Conservation (phyloP, 2,329 filamentous ascomycete genomes). For the Scedosporium boydii region DNA sequence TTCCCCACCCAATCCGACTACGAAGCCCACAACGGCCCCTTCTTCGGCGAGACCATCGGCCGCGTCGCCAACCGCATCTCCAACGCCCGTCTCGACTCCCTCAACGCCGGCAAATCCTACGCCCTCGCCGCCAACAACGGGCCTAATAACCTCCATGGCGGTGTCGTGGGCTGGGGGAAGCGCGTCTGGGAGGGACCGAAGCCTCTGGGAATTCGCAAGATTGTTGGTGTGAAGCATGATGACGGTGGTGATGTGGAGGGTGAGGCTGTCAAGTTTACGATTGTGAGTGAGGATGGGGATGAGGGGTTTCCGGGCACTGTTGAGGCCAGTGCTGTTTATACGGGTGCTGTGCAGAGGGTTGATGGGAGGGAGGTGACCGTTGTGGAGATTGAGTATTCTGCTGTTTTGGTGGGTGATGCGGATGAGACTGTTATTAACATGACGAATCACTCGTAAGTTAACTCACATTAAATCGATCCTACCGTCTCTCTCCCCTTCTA, state of each 20-base stretch:
- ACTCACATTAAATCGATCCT: constrained; percentile 27
- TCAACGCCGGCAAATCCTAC: constrained; percentile 63
- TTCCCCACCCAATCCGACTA: constrained; percentile 73
- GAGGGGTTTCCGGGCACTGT: constrained; percentile 86
- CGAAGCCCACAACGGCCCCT: constrained; percentile 62
- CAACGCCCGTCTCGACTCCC: constrained; percentile 55
- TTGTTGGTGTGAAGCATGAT: constrained; percentile 40
- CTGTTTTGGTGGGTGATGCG: constrained; percentile 64
- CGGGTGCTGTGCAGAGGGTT: constrained; percentile 55
- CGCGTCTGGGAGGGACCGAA: constrained; percentile 64
- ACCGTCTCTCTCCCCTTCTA: background rate
- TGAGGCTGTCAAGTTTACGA: constrained; percentile 57
- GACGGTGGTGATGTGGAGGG: constrained; percentile 58
- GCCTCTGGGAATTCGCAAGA: constrained; percentile 39
- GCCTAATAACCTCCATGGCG: constrained; percentile 67
- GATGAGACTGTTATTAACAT: constrained; percentile 90
- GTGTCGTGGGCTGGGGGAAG: constrained; percentile 71
- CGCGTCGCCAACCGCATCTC: constrained; percentile 74
- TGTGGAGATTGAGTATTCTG: constrained; percentile 83
- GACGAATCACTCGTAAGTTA: constrained; percentile 70
- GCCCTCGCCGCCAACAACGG: constrained; percentile 66
- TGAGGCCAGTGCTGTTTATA: constrained; percentile 69
- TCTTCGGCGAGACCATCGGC: constrained; percentile 91
- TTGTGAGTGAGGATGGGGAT: constrained; percentile 68
- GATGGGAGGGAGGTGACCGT: constrained; percentile 57